Conservation (phyloP, 2,329 filamentous ascomycete genomes). For the Myriangium duriaei region DNA sequence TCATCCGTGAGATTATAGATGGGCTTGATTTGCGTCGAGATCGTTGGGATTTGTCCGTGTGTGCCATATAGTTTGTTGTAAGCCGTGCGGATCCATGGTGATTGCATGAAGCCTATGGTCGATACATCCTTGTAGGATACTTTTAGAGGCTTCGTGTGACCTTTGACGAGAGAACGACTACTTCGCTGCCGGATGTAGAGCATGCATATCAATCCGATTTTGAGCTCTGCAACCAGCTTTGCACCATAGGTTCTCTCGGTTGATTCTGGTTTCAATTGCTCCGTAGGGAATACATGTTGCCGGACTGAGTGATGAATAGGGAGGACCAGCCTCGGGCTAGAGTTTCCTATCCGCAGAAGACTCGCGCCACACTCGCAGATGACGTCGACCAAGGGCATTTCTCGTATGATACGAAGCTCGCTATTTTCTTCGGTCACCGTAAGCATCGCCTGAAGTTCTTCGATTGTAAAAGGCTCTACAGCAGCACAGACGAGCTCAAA, state of each 20-base stretch:
- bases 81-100: neutral
- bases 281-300: too few species aligned
- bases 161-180: neutral
- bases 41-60: neutral
- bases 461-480: constrained; percentile 1
- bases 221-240: too few species aligned
- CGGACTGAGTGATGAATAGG: constrained; percentile 11
- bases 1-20: neutral
- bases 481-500: constrained; percentile 3
- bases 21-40: neutral
- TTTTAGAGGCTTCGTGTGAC: neutral
- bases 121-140: neutral
- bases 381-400: neutral
- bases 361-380: constrained; percentile 4
- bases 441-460: constrained; percentile 4
- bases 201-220: neutral
- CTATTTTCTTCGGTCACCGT: neutral
- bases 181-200: neutral
- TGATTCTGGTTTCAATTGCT: too few species aligned
- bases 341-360: constrained; percentile 1
- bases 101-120: neutral
- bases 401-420: neutral
- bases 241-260: too few species aligned
- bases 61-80: neutral
- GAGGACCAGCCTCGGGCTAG: neutral